These are phyloP conservation scores for Trichoderma erinaceum DNA, from an alignment of 495 filamentous ascomycete species.

Conservation along the genomic window DNA sequence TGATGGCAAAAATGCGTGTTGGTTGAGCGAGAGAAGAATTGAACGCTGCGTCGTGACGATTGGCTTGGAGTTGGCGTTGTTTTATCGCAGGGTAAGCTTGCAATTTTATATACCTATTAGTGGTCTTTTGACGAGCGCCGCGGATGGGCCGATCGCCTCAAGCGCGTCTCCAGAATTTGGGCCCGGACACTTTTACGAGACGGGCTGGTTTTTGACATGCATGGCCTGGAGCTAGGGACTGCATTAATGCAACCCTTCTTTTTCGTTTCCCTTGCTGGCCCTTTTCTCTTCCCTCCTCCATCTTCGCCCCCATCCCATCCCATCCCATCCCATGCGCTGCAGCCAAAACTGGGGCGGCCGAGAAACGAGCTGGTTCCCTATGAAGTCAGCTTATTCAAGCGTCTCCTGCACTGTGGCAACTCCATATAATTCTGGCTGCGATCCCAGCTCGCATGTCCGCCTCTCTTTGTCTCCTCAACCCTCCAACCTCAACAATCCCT, in stretches of 20 bases:
- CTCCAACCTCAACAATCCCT: neutral
- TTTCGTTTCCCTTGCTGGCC: neutral
- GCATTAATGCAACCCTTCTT: constrained; percentile 5
- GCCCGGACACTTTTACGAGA: neutral
- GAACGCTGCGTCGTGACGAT: no score
- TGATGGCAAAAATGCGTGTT: neutral
- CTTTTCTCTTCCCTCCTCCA: neutral
- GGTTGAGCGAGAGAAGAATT: neutral
- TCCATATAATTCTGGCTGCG: neutral
- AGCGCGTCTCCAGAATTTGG: constrained; percentile 8
- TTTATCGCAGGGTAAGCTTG: neutral
- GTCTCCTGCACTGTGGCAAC: neutral
- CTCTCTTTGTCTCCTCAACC: neutral
- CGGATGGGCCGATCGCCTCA: neutral
- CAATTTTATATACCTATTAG: constrained; percentile 9
- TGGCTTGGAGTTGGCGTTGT: neutral
- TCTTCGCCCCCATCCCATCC: neutral
- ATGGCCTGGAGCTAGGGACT: neutral
- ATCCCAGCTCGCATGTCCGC: neutral
- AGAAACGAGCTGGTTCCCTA: neutral
- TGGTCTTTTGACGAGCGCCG: neutral
- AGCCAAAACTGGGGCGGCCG: constrained; percentile 7
- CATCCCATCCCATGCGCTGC: neutral
- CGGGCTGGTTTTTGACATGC: neutral
- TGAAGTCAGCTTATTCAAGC: neutral